phyloP scores from a whole-genome alignment of 73 alveolate genomes.

The Tetrahymena thermophila region DNA sequence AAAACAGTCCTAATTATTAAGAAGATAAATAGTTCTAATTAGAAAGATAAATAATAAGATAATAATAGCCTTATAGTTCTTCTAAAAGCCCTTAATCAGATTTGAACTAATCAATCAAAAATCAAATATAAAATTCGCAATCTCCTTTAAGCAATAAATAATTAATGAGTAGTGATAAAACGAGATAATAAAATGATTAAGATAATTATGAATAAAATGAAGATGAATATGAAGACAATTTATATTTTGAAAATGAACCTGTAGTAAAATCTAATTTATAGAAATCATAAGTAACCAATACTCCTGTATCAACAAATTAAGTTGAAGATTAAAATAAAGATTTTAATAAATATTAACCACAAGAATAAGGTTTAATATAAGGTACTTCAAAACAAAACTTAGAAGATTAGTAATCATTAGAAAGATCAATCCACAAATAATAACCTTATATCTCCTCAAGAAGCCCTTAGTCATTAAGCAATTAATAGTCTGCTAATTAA shows the following conservation, averaged over 20 bases:
- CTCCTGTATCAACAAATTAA: background rate
- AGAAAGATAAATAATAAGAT: background rate
- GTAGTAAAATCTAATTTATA: background rate
- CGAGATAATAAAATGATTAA: too few relatives aligned
- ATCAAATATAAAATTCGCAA: background rate
- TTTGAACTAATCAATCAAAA: background rate
- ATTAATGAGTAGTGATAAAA: too few relatives aligned
- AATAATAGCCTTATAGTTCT: background rate
- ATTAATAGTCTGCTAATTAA: background rate
- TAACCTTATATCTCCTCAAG: background rate
- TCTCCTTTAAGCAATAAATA: background rate
- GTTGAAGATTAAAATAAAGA: background rate
- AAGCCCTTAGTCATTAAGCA: background rate
- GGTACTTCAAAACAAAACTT: background rate
- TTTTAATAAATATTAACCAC: too few relatives aligned
- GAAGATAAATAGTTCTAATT: background rate
- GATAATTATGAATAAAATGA: background rate
- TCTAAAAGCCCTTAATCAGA: background rate
- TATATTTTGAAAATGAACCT: background rate
- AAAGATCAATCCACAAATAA: background rate
- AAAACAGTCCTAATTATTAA: too few relatives aligned
- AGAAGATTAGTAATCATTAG: background rate
- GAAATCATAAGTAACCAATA: background rate
- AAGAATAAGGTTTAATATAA: background rate
- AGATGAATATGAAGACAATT: background rate